A percentile compares a stretch with the other conserved stretches of the same genome.
phyloP scores from a whole-genome alignment of 768 basidiomycete species.

The Psilocybe cubensis region DNA sequence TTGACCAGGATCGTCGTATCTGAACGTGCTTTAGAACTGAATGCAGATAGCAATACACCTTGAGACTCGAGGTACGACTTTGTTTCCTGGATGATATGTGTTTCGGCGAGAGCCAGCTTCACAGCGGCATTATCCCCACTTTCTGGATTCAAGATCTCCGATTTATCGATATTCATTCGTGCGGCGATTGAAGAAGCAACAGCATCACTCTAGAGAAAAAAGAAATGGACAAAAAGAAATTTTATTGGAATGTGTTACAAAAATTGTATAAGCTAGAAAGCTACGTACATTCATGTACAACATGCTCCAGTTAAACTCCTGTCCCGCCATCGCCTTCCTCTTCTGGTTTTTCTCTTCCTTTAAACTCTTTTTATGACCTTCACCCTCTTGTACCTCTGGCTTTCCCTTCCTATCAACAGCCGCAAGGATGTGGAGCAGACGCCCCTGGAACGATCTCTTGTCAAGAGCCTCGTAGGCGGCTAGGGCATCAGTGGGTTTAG shows the following conservation, averaged over 20 bases:
- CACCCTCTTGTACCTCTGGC: constrained; percentile 43
- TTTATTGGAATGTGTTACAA: constrained; percentile 3
- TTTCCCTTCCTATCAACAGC: constrained; percentile 71
- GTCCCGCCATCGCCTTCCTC: constrained; percentile 68
- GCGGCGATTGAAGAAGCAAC: constrained; percentile 90
- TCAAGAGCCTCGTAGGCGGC: constrained; percentile 81
- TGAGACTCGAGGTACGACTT: constrained; percentile 86
- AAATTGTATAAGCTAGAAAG: constrained; percentile 18
- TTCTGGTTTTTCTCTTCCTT: constrained; percentile 68
- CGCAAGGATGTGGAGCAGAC: constrained; percentile 87
- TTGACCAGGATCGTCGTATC: constrained; percentile 90
- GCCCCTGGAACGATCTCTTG: constrained; percentile 86
- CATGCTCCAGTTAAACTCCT: constrained; percentile 92
- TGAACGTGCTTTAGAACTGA: constrained; percentile 59
- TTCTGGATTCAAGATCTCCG: constrained; percentile 87
- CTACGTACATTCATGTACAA: constrained; percentile 95
- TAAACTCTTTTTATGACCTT: constrained; percentile 48
- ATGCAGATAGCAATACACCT: constrained; percentile 65
- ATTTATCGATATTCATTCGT: constrained; percentile 84
- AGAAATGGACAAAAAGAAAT: background rate
- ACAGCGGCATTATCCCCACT: constrained; percentile 79
- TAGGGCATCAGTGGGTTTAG: constrained; percentile 45
- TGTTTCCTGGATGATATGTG: constrained; percentile 94
- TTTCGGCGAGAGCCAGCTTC: constrained; percentile 95
- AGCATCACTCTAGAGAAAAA: constrained; percentile 80